A percentile compares a stretch with the other conserved stretches of the same genome.
phyloP scores from a whole-genome alignment of 352 stramenopile genomes.

The Phytopythium chamaehyphon region DNA sequence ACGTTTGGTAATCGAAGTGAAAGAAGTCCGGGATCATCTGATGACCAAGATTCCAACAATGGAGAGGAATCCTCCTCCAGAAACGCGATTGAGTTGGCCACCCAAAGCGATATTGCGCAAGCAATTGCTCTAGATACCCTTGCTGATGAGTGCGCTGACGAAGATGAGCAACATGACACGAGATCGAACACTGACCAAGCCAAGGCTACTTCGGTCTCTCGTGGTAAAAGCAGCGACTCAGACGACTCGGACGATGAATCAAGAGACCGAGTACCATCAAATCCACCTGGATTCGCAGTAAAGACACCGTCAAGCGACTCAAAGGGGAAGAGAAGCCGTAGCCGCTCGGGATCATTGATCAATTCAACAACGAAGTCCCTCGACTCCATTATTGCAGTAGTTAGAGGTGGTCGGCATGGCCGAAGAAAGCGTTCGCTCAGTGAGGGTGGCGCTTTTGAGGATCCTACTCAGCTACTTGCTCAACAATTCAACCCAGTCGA shows the following conservation, averaged over 20 bases:
- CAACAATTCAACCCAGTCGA: constrained; percentile 55
- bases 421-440: constrained; percentile 53
- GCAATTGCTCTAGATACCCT: constrained; percentile 56
- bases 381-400: constrained; percentile 64
- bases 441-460: constrained; percentile 42
- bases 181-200: too few species aligned
- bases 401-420: constrained; percentile 39
- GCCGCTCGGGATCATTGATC: constrained; percentile 59
- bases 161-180: constrained; percentile 22
- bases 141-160: constrained; percentile 22
- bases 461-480: constrained; percentile 16
- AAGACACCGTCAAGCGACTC: constrained; percentile 19
- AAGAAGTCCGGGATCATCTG: constrained; percentile 13
- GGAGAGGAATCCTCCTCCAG: constrained; percentile 19
- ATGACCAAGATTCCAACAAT: constrained; percentile 3
- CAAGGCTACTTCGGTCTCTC: too few species aligned
- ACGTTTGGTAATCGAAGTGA: constrained; percentile 33
- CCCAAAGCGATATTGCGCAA: constrained; percentile 69
- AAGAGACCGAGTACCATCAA: constrained; percentile 54
- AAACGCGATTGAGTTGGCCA: constrained; percentile 72
- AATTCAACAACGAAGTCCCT: constrained; percentile 60
- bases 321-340: constrained; percentile 39
- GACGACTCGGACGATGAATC: constrained; percentile 34
- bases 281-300: constrained; percentile 27
- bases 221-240: constrained; percentile 22